phyloP scores from a whole-genome alignment of 2,329 filamentous ascomycete genomes.

The Trichoderma sp. region DNA sequence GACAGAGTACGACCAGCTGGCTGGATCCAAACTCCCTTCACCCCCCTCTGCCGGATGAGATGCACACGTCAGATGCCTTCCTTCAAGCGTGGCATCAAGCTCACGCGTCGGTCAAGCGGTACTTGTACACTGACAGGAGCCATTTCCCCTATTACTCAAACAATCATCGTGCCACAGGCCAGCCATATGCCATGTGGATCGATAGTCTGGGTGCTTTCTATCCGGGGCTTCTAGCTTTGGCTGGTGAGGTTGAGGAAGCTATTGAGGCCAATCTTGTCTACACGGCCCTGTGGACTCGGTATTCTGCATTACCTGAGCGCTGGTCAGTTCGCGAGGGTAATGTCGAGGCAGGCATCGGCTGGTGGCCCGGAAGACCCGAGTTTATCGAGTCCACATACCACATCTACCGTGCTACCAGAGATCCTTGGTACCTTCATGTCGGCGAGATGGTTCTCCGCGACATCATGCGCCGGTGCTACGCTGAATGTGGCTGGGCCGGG shows the following conservation, averaged over 20 bases:
- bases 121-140: conserved; percentile 74
- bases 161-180: conserved; percentile 83
- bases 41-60: conserved; percentile 57
- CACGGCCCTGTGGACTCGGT: conserved; percentile 90
- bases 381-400: conserved; percentile 98
- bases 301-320: conserved; percentile 88
- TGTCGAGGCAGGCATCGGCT: conserved; percentile 82
- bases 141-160: conserved; percentile 93
- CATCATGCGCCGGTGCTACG: conserved; percentile 84
- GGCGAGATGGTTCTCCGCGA: conserved; percentile 94
- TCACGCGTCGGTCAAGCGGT: conserved; percentile 81
- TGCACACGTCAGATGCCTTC: conserved; percentile 75
- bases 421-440: conserved; percentile 94
- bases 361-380: conserved; percentile 94
- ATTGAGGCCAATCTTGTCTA: conserved; percentile 87
- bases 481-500: conserved; percentile 89
- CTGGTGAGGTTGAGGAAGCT: conserved; percentile 87
- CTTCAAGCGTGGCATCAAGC: conserved; percentile 80
- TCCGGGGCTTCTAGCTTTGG: conserved; percentile 79
- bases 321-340: conserved; percentile 85
- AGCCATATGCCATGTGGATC: conserved; percentile 87
- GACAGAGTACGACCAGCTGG: conserved; percentile 45
- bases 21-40: conserved; percentile 65
- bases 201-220: conserved; percentile 96
- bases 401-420: conserved; percentile 86